Evolutionary conservation across 1,139 yeast genomes (phyloP).

Genomic region (Geotrichum phurueaensis): DNA sequence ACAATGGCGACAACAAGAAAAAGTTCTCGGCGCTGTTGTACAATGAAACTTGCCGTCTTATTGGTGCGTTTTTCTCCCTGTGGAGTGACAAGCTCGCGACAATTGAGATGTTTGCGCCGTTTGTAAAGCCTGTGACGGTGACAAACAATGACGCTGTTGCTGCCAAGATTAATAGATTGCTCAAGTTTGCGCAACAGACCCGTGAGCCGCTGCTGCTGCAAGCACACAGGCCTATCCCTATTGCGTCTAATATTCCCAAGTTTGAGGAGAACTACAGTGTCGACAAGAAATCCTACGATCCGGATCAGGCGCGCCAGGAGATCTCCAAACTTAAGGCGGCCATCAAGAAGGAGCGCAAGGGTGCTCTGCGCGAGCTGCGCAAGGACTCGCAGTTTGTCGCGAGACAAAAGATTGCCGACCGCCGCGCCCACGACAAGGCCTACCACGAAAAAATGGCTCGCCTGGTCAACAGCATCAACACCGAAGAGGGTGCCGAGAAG

Average conservation of each 20-base stretch:
- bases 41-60: conserved; percentile 8
- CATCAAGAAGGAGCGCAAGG: conserved; percentile 86
- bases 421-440: conserved; percentile 65
- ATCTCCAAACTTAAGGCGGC: conserved; percentile 74
- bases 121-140: conserved; percentile 23
- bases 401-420: conserved; percentile 73
- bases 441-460: conserved; percentile 88
- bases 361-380: conserved; percentile 82
- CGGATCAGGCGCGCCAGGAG: conserved; percentile 76
- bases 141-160: conserved; percentile 11
- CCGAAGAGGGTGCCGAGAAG: conserved; percentile 92
- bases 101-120: conserved; percentile 49
- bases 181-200: conserved; percentile 45
- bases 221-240: conserved; percentile 77
- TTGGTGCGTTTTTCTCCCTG: conserved; percentile 26
- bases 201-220: conserved; percentile 79
- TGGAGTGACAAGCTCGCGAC: conserved; percentile 68
- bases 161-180: conserved; percentile 44
- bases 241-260: conserved; percentile 81
- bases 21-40: conserved; percentile 11
- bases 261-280: conserved; percentile 96
- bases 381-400: conserved; percentile 84
- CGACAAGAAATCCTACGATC: conserved; percentile 86
- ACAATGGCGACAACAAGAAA: not conserved
- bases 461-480: conserved; percentile 77